A percentile compares a stretch with the other conserved stretches of the same genome.
These are phyloP conservation scores for Nepenthes alata DNA, from an alignment of 179 eudicot genomes.

Conservation along the genomic window DNA sequence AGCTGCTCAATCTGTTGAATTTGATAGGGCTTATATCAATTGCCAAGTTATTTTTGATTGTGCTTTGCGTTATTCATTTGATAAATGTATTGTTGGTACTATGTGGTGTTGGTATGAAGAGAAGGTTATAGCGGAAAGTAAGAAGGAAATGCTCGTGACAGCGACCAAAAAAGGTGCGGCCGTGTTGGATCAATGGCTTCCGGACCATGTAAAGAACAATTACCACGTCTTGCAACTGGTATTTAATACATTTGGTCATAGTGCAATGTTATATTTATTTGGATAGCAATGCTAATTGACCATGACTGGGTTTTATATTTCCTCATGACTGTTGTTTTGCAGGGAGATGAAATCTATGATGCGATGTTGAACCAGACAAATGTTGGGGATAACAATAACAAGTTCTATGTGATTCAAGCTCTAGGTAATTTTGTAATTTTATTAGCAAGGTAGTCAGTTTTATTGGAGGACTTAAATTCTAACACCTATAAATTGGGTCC, in stretches of 20 bases:
- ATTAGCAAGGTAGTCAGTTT: not conserved
- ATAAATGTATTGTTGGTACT: not conserved
- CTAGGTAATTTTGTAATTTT: slow-evolving; percentile 37
- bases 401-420: slow-evolving; percentile 78
- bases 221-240: slow-evolving; percentile 86
- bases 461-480: too few species aligned
- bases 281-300: not conserved
- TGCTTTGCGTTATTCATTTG: not conserved
- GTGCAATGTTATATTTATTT: not conserved
- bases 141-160: slow-evolving; percentile 61
- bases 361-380: slow-evolving; percentile 98
- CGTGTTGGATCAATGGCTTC: slow-evolving; percentile 82
- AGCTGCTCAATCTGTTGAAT: not conserved
- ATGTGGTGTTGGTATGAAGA: slow-evolving; percentile 7
- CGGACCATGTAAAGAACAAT: slow-evolving; percentile 54
- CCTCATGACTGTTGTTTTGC: slow-evolving; percentile 6
- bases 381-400: slow-evolving; percentile 88
- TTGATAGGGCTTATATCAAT: not conserved
- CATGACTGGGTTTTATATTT: not conserved
- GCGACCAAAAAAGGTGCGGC: slow-evolving; percentile 94
- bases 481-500: too few species aligned
- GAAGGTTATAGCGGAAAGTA: slow-evolving; percentile 12
- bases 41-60: not conserved
- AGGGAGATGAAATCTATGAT: slow-evolving; percentile 88
- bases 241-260: slow-evolving; percentile 2